Base-by-base conservation (phyloP, 768 basidiomycete species). In the Austroboletus festivus region DNA sequence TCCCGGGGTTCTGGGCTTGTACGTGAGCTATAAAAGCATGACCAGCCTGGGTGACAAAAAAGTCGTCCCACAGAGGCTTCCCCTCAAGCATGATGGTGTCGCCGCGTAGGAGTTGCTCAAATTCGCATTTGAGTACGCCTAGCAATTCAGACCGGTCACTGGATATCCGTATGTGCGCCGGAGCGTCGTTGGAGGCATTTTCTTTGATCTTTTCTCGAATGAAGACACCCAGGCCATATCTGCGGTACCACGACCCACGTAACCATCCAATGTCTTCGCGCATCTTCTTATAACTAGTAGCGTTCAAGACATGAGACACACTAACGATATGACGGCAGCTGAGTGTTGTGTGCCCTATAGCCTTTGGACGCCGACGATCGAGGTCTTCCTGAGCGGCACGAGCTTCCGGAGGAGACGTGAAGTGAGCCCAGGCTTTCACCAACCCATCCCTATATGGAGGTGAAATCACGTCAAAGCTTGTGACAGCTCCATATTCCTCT, bases 1-100 rank as follows among this genome's bases (percentile, higher is more conserved):
- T 65, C 1, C 65, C 71, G 0, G 68, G 63, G 39, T 75, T 58
- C 10, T 53, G 48, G 2, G 47, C 51, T 46, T 79, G 71, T 11
- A 89, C 46, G 1, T 69, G 60, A 1, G 67, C 55, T 40, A 90
- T 44, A 59, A 76, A 88, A 0, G 13, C 19, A 0, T 40, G 34
- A 0, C 85, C 85, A 6, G 64, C 64, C 0, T 55, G 48, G 4
- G 70, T 53, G 19, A 59, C 58, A 51, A 91, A 83, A 63, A 79
- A 89, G 4, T 72, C 68, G 50, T 89, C 83, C 87, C 87, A 91
- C 8, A 78, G 67, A 2, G 73, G 66, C 34, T 76, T 75, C 23
- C 75, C 79, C 38, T 80, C 73, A 16, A 76, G 56, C 22, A 65
- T 71, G 28, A 87, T 61, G 3, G 75, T 67, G 53, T 89, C 83